A percentile compares a stretch with the other conserved stretches of the same genome.
Conservation (phyloP, 257 asterid species). For the Datura wrightii region DNA sequence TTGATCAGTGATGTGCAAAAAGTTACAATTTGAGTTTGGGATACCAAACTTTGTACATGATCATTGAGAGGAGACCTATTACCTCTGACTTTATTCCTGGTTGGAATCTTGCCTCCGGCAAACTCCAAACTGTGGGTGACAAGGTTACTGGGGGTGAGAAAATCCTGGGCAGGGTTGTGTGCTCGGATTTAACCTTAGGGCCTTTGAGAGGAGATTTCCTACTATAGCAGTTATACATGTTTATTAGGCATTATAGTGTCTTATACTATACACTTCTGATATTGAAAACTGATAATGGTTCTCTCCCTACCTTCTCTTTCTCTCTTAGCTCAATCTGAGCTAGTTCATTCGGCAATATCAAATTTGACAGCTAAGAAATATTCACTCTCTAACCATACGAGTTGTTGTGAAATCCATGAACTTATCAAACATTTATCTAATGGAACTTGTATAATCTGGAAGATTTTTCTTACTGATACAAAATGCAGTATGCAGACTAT, state of each 20-base stretch:
- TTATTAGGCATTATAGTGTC: background rate
- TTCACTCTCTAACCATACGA: background rate
- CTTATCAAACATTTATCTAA: constrained; percentile 5
- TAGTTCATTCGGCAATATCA: background rate
- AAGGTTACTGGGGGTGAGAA: background rate
- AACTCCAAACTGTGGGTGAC: constrained; percentile 14
- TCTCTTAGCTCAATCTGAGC: background rate
- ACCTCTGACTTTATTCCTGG: background rate
- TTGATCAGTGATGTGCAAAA: too few species aligned
- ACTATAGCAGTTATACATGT: background rate
- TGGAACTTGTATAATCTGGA: background rate
- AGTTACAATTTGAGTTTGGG: too few species aligned
- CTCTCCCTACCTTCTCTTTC: background rate
- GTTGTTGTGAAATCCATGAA: background rate
- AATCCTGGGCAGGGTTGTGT: background rate
- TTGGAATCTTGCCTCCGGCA: background rate
- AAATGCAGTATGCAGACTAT: background rate
- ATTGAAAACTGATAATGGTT: background rate
- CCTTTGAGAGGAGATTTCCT: background rate
- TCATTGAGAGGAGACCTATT: background rate
- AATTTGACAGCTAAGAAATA: background rate
- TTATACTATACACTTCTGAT: background rate
- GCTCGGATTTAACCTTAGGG: background rate
- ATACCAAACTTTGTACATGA: too few species aligned
- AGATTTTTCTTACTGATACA: background rate